phyloP scores from a whole-genome alignment of 1,139 yeast genomes.

The Geotrichum reessii region DNA sequence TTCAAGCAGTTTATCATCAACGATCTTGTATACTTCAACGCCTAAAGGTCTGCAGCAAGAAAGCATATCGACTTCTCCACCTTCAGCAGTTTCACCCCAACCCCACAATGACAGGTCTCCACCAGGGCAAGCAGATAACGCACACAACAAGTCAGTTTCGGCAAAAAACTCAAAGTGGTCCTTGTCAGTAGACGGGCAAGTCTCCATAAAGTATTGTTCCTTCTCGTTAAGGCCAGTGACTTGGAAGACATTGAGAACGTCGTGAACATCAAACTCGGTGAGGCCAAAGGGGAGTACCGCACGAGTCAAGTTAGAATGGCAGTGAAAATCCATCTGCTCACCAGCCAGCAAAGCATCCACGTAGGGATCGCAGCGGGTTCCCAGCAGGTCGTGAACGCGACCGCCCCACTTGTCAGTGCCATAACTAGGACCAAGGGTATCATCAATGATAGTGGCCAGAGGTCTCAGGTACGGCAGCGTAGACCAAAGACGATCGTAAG shows the following conservation, averaged over 20 bases:
- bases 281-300: slow-evolving; percentile 56
- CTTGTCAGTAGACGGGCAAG: slow-evolving; percentile 53
- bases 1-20: slow-evolving; percentile 42
- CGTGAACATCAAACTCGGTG: slow-evolving; percentile 62
- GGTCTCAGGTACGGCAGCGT: slow-evolving; percentile 59
- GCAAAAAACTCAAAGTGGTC: slow-evolving; percentile 66
- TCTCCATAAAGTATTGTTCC: slow-evolving; percentile 66
- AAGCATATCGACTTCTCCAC: slow-evolving; percentile 48
- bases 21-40: slow-evolving; percentile 53
- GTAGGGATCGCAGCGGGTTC: slow-evolving; percentile 66
- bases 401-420: slow-evolving; percentile 61
- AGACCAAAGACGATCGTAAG: slow-evolving; percentile 60
- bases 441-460: slow-evolving; percentile 57
- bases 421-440: slow-evolving; percentile 46
- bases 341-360: slow-evolving; percentile 60
- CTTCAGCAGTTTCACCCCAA: slow-evolving; percentile 52
- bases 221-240: slow-evolving; percentile 60
- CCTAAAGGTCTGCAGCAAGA: slow-evolving; percentile 60
- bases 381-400: slow-evolving; percentile 59
- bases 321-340: slow-evolving; percentile 59
- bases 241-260: slow-evolving; percentile 63
- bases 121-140: slow-evolving; percentile 66
- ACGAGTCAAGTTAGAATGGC: slow-evolving; percentile 58
- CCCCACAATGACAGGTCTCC: slow-evolving; percentile 67
- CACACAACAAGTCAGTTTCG: slow-evolving; percentile 58